Percentiles rank a stretch among this genome's conserved stretches.
Conservation (phyloP, 495 filamentous ascomycete species). For the Tuber brumale region DNA sequence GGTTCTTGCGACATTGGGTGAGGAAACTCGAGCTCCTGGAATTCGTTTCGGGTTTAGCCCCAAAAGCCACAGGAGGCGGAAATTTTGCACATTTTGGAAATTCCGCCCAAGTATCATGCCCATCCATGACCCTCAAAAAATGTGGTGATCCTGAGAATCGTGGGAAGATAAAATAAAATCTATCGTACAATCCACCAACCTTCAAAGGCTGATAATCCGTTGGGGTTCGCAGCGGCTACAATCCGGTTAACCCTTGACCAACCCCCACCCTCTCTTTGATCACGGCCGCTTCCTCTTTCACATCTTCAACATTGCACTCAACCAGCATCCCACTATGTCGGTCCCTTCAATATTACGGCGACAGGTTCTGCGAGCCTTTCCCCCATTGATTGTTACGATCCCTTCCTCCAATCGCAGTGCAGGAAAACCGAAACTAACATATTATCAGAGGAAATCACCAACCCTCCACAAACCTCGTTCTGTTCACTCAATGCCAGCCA, state of each 20-base stretch:
- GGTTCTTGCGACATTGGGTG: not conserved
- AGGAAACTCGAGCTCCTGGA: not conserved
- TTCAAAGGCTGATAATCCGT: not conserved
- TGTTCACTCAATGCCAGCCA: constrained; percentile 54
- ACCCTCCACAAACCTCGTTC: constrained; percentile 41
- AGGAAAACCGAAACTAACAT: not conserved
- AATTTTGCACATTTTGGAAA: not conserved
- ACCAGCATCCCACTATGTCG: constrained; percentile 12
- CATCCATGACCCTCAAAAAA: not conserved
- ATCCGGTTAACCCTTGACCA: not conserved
- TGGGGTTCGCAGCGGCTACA: not conserved
- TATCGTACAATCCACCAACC: not conserved
- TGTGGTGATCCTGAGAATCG: not conserved
- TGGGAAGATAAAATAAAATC: not conserved
- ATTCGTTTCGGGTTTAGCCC: not conserved
- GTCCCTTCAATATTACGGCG: constrained; percentile 20
- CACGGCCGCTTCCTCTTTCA: not conserved
- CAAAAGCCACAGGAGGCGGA: not conserved
- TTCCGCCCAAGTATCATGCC: not conserved
- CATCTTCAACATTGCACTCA: not conserved
- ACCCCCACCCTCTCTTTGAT: not conserved
- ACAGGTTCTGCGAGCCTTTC: constrained; percentile 17
- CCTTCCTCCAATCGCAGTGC: not conserved
- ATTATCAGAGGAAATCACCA: constrained; percentile 22
- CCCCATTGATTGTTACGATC: constrained; percentile 11